Evolutionary conservation across 2,329 filamentous ascomycete genomes (phyloP), one percentile per base, ranked within the genome.

Genomic region (Emergomyces pasteurianus): DNA sequence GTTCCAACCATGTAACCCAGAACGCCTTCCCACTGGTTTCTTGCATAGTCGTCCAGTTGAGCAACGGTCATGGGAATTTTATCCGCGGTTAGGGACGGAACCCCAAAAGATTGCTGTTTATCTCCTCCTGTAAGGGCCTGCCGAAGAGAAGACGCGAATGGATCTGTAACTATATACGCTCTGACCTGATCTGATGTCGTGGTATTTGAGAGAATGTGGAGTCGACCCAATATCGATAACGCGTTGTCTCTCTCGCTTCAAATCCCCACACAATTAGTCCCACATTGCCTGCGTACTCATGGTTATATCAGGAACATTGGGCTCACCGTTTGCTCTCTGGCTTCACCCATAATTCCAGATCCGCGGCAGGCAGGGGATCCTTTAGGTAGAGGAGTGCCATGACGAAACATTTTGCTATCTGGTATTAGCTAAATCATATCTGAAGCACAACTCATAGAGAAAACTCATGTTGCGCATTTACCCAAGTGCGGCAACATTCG

Each of bases 361-460:
- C 88, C 64, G 84, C 79, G n/a, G 90, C 82, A 1, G 85, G 83
- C 65, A 97, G 83, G 0, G 94, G 89, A 12, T 83, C 81, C 47
- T 90, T 89, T 78, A 95, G 88, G 77, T 96, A 99, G 3, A 99
- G 85, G 69, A 99, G 85, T 46, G 89, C 89, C 87, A 96, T 96
- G 63, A 99, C 92, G 70, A 99, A 88, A 18, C 86, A 90, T 81
- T 99, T 97, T 67, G 94, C 92, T 90, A 68, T 67, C 36, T 67
- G 60, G 60, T 46, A 63, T 63, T 66, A 63, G 58, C 54, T 59
- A 58, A 26, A 28, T 38, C 65, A 63, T 18, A 58, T 52, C 26
- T 49, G n/a, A 52, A 23, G 38, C 38, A 21, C 3, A 3, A 14
- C 16, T 49, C 10, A 52, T n/a, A 59, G 38, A 8, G 7, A 12